phyloP scores from a whole-genome alignment of 805 yeast genomes.

The Scheffersomyces lignosus region DNA sequence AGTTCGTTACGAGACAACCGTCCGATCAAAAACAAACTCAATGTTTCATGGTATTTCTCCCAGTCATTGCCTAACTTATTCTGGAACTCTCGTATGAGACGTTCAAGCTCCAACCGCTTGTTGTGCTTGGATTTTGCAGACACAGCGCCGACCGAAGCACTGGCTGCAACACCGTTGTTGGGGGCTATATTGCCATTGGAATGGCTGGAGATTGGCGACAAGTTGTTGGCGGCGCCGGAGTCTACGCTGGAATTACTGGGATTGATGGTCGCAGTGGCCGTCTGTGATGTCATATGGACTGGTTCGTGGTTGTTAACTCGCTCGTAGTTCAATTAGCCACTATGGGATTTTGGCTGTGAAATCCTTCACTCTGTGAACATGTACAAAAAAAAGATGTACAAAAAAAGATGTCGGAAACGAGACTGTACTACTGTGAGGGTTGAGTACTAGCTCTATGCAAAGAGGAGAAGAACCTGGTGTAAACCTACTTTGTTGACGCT shows the following conservation, averaged over 20 bases:
- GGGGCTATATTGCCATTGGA: background rate
- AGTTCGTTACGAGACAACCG: slow-evolving; percentile 77
- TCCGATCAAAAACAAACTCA: slow-evolving; percentile 76
- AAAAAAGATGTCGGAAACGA: too few relatives aligned
- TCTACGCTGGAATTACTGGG: background rate
- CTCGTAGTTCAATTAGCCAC: too few relatives aligned
- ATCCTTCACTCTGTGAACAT: too few relatives aligned
- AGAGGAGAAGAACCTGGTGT: too few relatives aligned
- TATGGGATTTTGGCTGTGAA: too few relatives aligned
- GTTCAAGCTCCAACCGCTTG: slow-evolving; percentile 36
- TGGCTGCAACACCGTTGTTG: background rate
- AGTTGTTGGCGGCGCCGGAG: too few relatives aligned
- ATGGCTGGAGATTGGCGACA: background rate
- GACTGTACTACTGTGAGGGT: too few relatives aligned
- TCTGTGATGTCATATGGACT: background rate
- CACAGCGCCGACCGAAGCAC: background rate
- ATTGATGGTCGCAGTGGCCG: background rate
- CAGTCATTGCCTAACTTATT: slow-evolving; percentile 73
- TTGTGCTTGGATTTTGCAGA: slow-evolving; percentile 6
- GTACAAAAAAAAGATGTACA: too few relatives aligned
- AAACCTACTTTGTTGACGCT: too few relatives aligned
- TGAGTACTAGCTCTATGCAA: too few relatives aligned
- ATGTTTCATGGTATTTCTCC: slow-evolving; percentile 81
- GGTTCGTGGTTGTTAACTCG: too few relatives aligned
- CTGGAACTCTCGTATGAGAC: slow-evolving; percentile 71